These are phyloP conservation scores for Rhododendron simsii DNA, from an alignment of 148 eudicot genomes.

Conservation along the genomic window DNA sequence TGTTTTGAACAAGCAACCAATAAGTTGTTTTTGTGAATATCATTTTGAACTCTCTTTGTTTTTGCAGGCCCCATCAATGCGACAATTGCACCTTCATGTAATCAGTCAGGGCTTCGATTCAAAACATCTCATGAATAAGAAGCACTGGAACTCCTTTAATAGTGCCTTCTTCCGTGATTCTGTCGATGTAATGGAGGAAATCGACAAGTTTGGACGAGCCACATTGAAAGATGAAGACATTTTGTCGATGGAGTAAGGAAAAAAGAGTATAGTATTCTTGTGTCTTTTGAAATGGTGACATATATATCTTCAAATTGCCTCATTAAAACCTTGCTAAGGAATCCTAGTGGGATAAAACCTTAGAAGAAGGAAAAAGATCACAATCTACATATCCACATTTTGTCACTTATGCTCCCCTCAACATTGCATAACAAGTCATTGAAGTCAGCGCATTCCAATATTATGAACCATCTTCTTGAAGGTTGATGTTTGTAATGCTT, in stretches of 20 bases:
- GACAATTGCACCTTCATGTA: conserved; percentile 88
- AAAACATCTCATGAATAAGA: conserved; percentile 71
- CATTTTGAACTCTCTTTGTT: not conserved
- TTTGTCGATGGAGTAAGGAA: conserved; percentile 57
- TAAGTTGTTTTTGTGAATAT: not conserved
- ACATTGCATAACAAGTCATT: too few relatives aligned
- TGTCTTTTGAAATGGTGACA: too few relatives aligned
- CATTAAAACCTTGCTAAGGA: too few relatives aligned
- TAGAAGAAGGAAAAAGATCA: too few relatives aligned
- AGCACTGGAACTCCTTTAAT: conserved; percentile 97
- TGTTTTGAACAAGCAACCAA: not conserved
- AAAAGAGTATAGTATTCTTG: too few relatives aligned
- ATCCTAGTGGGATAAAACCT: too few relatives aligned
- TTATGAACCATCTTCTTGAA: too few relatives aligned
- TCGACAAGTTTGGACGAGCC: conserved; percentile 43
- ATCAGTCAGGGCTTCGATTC: conserved; percentile 94
- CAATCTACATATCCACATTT: too few relatives aligned
- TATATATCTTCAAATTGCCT: too few relatives aligned
- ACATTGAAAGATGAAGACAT: conserved; percentile 40
- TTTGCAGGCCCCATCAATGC: conserved; percentile 81
- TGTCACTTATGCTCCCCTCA: too few relatives aligned
- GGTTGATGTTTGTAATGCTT: too few relatives aligned
- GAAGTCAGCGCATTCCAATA: too few relatives aligned
- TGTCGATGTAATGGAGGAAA: conserved; percentile 73
- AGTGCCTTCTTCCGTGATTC: conserved; percentile 85